Percentiles rank a stretch among this genome's conserved stretches.
Conservation (phyloP, 306 rosid genomes). For the Fragaria iinumae region DNA sequence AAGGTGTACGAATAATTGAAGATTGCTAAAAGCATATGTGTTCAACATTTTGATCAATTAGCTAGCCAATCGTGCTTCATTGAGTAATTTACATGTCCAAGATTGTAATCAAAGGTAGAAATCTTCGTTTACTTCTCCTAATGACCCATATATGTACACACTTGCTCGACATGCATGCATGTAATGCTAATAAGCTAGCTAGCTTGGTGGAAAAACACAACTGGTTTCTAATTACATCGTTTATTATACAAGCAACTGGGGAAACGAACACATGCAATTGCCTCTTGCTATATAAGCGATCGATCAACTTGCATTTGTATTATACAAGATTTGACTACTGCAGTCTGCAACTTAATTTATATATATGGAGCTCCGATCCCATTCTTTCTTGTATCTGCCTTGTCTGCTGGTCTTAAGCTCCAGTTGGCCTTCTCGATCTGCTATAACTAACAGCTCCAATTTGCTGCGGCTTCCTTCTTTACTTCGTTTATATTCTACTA, state of each 20-base stretch:
- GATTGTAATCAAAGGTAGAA: background rate
- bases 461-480: background rate
- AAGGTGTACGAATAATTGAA: no score
- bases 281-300: background rate
- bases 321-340: background rate
- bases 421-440: background rate
- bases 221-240: background rate
- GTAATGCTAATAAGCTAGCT: background rate
- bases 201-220: background rate
- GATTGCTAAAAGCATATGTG: no score
- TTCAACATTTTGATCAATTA: no score
- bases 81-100: background rate
- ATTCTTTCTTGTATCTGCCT: background rate
- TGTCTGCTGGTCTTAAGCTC: background rate
- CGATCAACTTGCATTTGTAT: background rate
- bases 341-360: background rate
- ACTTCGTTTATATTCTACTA: no score
- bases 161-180: background rate
- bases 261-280: background rate
- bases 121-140: background rate
- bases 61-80: background rate
- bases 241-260: background rate
- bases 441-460: background rate
- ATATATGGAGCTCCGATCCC: background rate
- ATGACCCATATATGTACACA: background rate